Conservation (phyloP, 441 rosid species). For the Arabidopsis lyrata region DNA sequence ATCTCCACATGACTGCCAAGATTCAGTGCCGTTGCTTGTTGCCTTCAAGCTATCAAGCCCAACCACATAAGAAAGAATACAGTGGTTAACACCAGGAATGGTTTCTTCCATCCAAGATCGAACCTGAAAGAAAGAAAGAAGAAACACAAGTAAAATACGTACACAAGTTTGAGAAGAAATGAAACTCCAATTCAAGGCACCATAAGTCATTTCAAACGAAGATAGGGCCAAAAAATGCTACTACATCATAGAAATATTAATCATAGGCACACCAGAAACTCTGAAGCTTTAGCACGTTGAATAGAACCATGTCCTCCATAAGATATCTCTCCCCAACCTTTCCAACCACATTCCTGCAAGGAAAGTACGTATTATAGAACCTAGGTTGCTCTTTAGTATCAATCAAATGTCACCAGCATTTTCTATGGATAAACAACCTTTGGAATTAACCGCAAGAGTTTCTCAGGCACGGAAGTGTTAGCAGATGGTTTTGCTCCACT, state of each 20-base stretch:
- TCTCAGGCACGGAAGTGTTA: conserved; percentile 58
- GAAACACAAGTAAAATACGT: conserved; percentile 16
- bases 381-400: conserved; percentile 13
- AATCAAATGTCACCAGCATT: conserved; percentile 11
- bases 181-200: conserved; percentile 10
- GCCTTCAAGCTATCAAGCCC: conserved; percentile 92
- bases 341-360: conserved; percentile 88
- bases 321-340: conserved; percentile 97
- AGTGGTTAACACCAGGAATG: conserved; percentile 57
- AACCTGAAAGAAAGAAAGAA: conserved; percentile 55
- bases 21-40: conserved; percentile 34
- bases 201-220: conserved; percentile 16
- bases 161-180: conserved; percentile 10
- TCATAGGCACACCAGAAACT: conserved; percentile 66
- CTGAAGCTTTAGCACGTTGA: conserved; percentile 87
- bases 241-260: conserved; percentile 15
- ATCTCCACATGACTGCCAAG: conserved; percentile 53
- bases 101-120: conserved; percentile 91
- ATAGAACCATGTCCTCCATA: conserved; percentile 83
- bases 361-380: conserved; percentile 22
- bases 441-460: conserved; percentile 78
- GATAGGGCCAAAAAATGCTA: conserved; percentile 21
- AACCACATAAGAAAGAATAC: conserved; percentile 70
- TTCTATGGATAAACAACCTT: conserved; percentile 53
- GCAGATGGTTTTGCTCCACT: conserved; percentile 72